Evolutionary conservation across 768 basidiomycete species (phyloP), one percentile per base, ranked within the genome.

Genomic region (Zangia roseola): DNA sequence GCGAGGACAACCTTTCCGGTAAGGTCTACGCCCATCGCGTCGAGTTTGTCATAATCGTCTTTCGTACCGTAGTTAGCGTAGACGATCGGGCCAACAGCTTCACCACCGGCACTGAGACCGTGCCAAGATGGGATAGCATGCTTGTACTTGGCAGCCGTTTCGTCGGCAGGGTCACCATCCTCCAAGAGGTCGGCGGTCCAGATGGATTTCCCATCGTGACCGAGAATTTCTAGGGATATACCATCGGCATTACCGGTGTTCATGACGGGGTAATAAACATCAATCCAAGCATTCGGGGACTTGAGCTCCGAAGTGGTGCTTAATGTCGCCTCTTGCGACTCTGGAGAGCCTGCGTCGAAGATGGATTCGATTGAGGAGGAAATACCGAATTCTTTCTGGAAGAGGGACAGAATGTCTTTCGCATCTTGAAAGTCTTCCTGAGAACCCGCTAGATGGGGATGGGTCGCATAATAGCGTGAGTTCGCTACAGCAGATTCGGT

Each of bases 251-350:
- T 63, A 13, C 58, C 66, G 0, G 81, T 86, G 67, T 95, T 91
- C 72, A 95, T 70, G 35, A 93, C 75, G 2, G 94, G 93, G 67
- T 88, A 95, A 67, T 98, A 97, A 31, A 79, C 77, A 56, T 92
- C 89, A 50, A 92, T 82, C 91, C 91, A 93, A 48, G 85, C 88
- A 1, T 71, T 76, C 3, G 87, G 86, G 21, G 64, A 67, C 25
- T 58, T 68, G 33, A 77, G 70, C 5, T 70, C 71, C 23, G 72
- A 63, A 0, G 81, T 79, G 35, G 82, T 70, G 17, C 67, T 64
- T 14, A 88, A 71, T 0, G 88, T 91, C 5, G 88, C 81, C 38
- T 79, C 74, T 44, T 83, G 84, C 25, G 88, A 89, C 44, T 76
- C 73, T 10, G 69, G 60, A 25, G 86, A 77, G 5, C 92, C 91